Evolutionary conservation across 371 early-diverging fungal genomes (phyloP), one percentile per base, ranked within the genome.

Genomic region (Lichtheimia corymbifera): DNA sequence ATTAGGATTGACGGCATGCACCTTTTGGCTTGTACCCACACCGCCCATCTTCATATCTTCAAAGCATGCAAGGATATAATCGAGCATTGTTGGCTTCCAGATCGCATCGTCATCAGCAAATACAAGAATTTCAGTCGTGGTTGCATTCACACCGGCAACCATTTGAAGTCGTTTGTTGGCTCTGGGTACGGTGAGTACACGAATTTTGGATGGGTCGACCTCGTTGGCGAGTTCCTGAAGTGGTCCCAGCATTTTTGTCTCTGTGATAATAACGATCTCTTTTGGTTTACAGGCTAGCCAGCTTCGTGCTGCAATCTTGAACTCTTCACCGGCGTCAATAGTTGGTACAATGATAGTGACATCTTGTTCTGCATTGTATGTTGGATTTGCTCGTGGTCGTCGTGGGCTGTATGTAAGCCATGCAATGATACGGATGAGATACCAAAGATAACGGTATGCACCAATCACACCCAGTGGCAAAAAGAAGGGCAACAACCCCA

Each of bases 61-160:
- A 70, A 89, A 89, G 44, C 88, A 88, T 3, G 87, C 88, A 44
- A 89, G 71, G 56, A 87, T 80, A 63, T 85, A 89, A 41, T 79
- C 77, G 9, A 87, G 71, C 71, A 79, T 74, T n/a, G 82, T 82
- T 0, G 82, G 80, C 4, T 74, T 74, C 88, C 89, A 89, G 53
- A 88, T 78, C n/a, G 85, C 89, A 57, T 87, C 88, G 53, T 89
- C 89, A 57, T 89, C 88, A n/a, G 85, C 86, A 71, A 88, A 88
- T 13, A 88, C 88, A 24, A 84, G 66, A 54, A 88, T 83, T 60
- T 85, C 86, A 0, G 85, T 86, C 11, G 80, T 83, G 6, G 84
- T 83, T 20, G 83, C 83, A 64, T 87, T 82, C 63, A 87, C 70
- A 4, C 89, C 89, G 22, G 83, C 85, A 4, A 85, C 83, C 89